phyloP scores from a whole-genome alignment of 176 grass and related monocot genomes.

The Olyra latifolia region DNA sequence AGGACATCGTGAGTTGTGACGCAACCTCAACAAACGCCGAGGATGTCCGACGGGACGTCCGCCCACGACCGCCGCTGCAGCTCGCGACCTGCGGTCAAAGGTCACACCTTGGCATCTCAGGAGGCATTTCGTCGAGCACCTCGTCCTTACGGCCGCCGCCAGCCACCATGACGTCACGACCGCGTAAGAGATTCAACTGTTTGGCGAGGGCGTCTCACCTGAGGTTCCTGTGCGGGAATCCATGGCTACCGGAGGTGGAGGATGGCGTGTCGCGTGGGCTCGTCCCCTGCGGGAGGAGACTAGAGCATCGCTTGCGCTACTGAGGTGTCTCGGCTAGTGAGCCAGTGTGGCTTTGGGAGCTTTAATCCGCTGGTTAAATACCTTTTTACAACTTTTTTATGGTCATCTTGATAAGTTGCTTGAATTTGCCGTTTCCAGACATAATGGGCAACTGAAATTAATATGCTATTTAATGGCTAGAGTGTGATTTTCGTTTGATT shows the following conservation, averaged over 20 bases:
- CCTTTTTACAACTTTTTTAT: no score
- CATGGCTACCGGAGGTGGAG: background rate
- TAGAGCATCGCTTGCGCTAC: background rate
- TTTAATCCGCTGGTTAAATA: no score
- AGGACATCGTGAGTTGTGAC: no score
- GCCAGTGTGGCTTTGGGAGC: no score
- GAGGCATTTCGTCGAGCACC: conserved; percentile 35
- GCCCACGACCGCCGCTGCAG: conserved; percentile 11
- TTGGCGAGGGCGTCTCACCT: background rate
- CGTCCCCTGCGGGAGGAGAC: background rate
- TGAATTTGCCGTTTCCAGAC: no score
- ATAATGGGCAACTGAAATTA: no score
- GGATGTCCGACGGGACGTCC: conserved; percentile 37
- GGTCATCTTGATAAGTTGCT: no score
- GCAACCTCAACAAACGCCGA: no score
- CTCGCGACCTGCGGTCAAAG: background rate
- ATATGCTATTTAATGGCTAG: no score
- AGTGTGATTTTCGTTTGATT: no score
- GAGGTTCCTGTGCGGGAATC: background rate
- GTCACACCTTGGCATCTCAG: background rate
- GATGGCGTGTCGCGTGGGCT: background rate
- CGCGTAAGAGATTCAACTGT: background rate
- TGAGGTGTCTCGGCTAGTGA: background rate
- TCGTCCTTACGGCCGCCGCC: background rate
- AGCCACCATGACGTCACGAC: no score